phyloP scores from a whole-genome alignment of 2,329 filamentous ascomycete genomes.

The Fusarium sulawesiense region DNA sequence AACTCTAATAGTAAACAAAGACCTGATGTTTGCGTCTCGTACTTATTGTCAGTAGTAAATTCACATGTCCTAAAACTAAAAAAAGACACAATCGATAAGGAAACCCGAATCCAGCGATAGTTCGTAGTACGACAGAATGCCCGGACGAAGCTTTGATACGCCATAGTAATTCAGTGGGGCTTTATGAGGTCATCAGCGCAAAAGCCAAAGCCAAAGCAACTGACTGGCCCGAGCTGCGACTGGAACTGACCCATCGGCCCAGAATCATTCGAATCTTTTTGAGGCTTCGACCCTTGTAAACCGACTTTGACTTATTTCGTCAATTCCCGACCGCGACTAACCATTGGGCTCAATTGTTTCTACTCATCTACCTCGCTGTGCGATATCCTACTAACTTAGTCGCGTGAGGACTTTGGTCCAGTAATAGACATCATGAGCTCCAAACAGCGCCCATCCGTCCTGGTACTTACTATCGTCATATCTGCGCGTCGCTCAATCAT shows the following conservation, averaged over 20 bases:
- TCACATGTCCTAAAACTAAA: neutral
- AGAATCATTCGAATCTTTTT: conserved; percentile 40
- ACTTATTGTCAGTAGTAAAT: neutral
- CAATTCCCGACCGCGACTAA: conserved; percentile 8
- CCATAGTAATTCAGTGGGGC: conserved; percentile 38
- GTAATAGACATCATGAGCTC: conserved; percentile 53
- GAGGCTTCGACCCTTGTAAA: conserved; percentile 21
- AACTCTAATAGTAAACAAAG: neutral
- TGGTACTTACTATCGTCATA: conserved; percentile 58
- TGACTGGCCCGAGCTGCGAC: conserved; percentile 39
- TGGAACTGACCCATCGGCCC: conserved; percentile 22
- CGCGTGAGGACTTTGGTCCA: neutral
- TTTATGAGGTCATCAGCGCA: conserved; percentile 46
- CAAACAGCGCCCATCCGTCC: conserved; percentile 68
- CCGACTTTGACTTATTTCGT: conserved; percentile 10
- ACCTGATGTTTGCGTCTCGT: conserved; percentile 1
- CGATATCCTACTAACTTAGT: neutral
- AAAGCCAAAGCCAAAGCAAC: conserved; percentile 35
- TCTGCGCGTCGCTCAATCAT: conserved; percentile 18
- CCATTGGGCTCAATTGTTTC: neutral
- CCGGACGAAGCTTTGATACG: conserved; percentile 10
- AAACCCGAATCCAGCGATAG: neutral
- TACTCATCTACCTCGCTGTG: neutral
- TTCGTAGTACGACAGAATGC: neutral
- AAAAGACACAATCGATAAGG: neutral